Base-by-base conservation (phyloP, 75 land plant species). In the Pinus albicaulis region DNA sequence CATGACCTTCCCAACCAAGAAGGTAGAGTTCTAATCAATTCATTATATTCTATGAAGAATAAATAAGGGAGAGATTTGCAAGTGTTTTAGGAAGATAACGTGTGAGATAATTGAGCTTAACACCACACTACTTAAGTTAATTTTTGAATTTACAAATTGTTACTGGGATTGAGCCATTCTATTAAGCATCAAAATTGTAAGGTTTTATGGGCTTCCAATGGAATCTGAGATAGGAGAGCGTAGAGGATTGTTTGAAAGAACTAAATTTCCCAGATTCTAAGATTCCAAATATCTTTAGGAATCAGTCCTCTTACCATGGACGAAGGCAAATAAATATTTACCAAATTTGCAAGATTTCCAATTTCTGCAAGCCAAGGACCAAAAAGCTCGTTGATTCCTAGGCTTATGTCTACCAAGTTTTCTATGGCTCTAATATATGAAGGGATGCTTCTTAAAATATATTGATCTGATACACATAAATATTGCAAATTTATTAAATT, bases 351-450 rank as follows among this genome's bases (percentile, higher is more conserved):
- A n/a, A n/a, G n/a, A n/a, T n/a, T n/a, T n/a, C n/a, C n/a, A n/a
- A n/a, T n/a, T 75, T 4, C 15, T 78, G 22, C 4, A 14, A 81
- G 84, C 22, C 82, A 3, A 7, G 65, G 24, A 26, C 87, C 87
- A 59, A 36, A 59, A 58, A 85, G 53, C 12, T 41, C 48, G 71
- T 85, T 85, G 53, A 22, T 8, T 22, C 59, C 70, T 5, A 80
- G 56, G 16, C 34, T 36, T 5, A 80, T 15, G 16, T 80, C 72
- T 8, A 20, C 17, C 36, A 85, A 76, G 5, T 20, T 57, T 19
- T 41, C 15, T 38, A 81, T 38, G 31, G 48, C 38, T 14, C 80
- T 77, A 65, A 59, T 75, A 56, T 77, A 17, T 62, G 81, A 59
- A 31, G 52, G 56, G 5, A 3, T 25, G 34, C n/a, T n/a, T n/a